Evolutionary conservation across 208 protist genomes (phyloP).

Genomic region (Novymonas esmeraldas): DNA sequence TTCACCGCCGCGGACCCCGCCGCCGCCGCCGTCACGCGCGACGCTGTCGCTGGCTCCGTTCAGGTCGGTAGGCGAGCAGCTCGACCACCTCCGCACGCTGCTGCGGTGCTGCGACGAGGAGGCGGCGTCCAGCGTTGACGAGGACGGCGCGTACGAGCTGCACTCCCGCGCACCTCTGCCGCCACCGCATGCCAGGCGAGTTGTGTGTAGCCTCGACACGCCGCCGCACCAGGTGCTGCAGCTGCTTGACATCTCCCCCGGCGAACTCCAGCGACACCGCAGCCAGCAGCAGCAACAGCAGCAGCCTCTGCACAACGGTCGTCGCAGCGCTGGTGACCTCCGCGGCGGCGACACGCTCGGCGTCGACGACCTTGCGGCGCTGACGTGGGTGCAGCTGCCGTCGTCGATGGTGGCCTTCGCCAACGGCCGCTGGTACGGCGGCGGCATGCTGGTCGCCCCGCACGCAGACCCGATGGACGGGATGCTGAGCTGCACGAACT

Average conservation of each 20-base stretch:
- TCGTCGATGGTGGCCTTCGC: conserved; percentile 83
- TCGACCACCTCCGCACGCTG: background rate
- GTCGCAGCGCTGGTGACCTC: background rate
- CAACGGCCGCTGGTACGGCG: conserved; percentile 85
- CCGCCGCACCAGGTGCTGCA: background rate
- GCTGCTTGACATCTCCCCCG: conserved; percentile 18
- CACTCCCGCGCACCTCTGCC: conserved; percentile 11
- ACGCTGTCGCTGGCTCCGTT: conserved; percentile 9
- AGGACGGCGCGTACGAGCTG: conserved; percentile 4
- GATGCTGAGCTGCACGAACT: conserved; percentile 74
- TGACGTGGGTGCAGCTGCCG: conserved; percentile 60
- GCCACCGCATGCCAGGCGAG: conserved; percentile 6
- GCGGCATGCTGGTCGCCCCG: conserved; percentile 75
- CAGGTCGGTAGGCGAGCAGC: background rate
- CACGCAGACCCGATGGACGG: conserved; percentile 79
- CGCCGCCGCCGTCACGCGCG: too few relatives aligned
- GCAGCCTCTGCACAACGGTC: background rate
- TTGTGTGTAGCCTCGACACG: conserved; percentile 4
- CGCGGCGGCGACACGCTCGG: background rate
- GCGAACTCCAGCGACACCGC: conserved; percentile 7
- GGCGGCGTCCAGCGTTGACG: too few relatives aligned
- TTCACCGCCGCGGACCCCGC: too few relatives aligned
- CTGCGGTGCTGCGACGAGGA: background rate
- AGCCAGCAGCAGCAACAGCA: conserved; percentile 3
- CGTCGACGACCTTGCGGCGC: conserved; percentile 5